Evolutionary conservation across 2,329 filamentous ascomycete species (phyloP), one percentile per base, ranked within the genome.

Genomic region (Hysterium pulicare): DNA sequence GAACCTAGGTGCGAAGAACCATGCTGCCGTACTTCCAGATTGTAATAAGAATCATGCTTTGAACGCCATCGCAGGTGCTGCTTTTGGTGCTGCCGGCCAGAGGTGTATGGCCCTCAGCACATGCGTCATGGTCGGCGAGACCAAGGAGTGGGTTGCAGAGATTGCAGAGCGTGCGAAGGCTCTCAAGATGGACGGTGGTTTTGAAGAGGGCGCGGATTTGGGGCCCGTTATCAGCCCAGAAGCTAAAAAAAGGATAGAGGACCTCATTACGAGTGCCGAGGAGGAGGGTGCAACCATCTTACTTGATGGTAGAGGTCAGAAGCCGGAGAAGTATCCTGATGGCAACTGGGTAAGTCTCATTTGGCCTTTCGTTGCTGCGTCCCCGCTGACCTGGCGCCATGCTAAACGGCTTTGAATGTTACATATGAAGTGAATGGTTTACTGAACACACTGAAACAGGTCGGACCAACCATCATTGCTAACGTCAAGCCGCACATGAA

Each of bases 11-110:
- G 87, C 87, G 53, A 93, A 93, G 79, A 93, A 93, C 76, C 87
- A 93, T 67, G 87, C 87, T 21, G 85, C 86, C 40, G 83, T 93
- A 22, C 78, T 91, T 47, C 87, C 87, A 15, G 87, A 93, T 73
- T 86, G 83, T 74, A 90, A 93, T 75, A 91, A 90, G 79, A 90
- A 93, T 74, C 86, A 90, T 58, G 87, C 89, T 53, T 72, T 93
- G 58, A 93, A 91, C 71, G 84, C 86, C 33, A 87, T 93, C 51
- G 80, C 87, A 4, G 88, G 87, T 51, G 87, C 88, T 24, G 87
- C 88, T 17, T 93, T 93, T 54, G 87, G 87, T 51, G 87, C 87
- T 50, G 87, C 87, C 19, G 87, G 87, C 28, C 87, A 93, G 74
- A 77, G 87, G 48, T 93, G 87, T 71, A 93, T 93, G 87, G 87